Conservation (phyloP, 1,284 basidiomycete species). For the Cryptococcus hybrid region DNA sequence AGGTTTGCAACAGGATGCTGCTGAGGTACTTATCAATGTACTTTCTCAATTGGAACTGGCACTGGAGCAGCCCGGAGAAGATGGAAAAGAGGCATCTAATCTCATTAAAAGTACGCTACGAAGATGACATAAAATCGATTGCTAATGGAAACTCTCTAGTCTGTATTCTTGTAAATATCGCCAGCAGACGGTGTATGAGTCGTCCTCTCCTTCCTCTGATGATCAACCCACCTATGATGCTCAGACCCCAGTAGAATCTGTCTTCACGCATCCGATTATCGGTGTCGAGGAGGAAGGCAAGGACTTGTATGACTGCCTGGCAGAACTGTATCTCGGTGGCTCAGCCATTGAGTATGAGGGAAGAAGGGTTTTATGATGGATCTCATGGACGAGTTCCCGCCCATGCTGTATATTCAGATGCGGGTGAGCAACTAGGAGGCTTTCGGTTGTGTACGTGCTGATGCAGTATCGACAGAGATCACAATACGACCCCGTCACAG, state of each 20-base stretch:
- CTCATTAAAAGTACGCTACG: constrained; percentile 70
- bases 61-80: constrained; percentile 59
- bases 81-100: constrained; percentile 55
- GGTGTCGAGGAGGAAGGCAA: constrained; percentile 78
- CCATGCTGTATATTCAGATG: constrained; percentile 90
- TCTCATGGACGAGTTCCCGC: constrained; percentile 79
- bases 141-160: constrained; percentile 50
- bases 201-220: constrained; percentile 32
- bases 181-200: constrained; percentile 63
- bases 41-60: constrained; percentile 98
- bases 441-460: neutral
- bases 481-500: constrained; percentile 73
- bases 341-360: constrained; percentile 87
- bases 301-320: constrained; percentile 91
- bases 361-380: constrained; percentile 83
- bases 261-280: constrained; percentile 91
- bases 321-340: constrained; percentile 75
- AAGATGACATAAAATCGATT: neutral
- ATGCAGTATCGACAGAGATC: constrained; percentile 63
- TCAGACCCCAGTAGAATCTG: constrained; percentile 68
- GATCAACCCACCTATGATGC: constrained; percentile 50
- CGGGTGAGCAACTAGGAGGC: constrained; percentile 58
- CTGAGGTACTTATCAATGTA: constrained; percentile 98
- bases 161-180: constrained; percentile 85
- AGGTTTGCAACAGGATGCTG: constrained; percentile 97